Percentiles rank a stretch among this genome's conserved stretches.
Conservation (phyloP, 768 basidiomycete species). For the Nidularia pulvinata region DNA sequence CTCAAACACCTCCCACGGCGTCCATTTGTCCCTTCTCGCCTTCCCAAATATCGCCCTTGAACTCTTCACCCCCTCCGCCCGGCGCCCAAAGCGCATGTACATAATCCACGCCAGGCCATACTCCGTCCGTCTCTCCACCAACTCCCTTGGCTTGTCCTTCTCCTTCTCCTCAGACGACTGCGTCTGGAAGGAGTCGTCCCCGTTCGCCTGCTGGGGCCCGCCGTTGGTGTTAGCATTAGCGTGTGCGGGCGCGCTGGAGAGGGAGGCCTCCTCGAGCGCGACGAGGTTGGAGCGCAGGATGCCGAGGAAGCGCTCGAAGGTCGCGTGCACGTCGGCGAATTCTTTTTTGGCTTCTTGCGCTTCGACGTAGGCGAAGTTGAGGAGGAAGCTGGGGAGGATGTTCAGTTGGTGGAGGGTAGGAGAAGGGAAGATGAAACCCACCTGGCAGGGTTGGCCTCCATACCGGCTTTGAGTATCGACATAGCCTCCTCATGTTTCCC, state of each 20-base stretch:
- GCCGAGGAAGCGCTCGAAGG: conserved; percentile 74
- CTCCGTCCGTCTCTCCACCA: conserved; percentile 60
- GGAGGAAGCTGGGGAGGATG: conserved; percentile 59
- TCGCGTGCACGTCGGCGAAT: conserved; percentile 63
- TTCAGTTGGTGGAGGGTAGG: neutral
- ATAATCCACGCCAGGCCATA: conserved; percentile 83
- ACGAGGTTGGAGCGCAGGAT: conserved; percentile 68
- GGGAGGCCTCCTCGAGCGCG: conserved; percentile 44
- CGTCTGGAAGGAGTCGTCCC: conserved; percentile 2
- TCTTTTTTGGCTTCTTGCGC: conserved; percentile 54
- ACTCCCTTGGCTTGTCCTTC: conserved; percentile 47
- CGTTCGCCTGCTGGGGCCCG: neutral
- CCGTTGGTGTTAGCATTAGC: conserved; percentile 2
- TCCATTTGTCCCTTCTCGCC: conserved; percentile 75
- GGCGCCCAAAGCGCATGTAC: conserved; percentile 91
- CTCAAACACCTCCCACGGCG: conserved; percentile 93
- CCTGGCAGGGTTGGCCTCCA: conserved; percentile 88
- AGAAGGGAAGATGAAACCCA: conserved; percentile 18
- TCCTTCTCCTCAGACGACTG: conserved; percentile 40
- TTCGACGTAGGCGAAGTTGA: conserved; percentile 94
- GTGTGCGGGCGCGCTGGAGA: conserved; percentile 28
- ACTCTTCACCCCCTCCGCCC: conserved; percentile 85
- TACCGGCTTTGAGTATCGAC: conserved; percentile 78
- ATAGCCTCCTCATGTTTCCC: conserved; percentile 84
- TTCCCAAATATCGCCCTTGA: conserved; percentile 63